Conservation (phyloP, 192 early-diverging fungal genomes). For the Backusella parvicylindrica region DNA sequence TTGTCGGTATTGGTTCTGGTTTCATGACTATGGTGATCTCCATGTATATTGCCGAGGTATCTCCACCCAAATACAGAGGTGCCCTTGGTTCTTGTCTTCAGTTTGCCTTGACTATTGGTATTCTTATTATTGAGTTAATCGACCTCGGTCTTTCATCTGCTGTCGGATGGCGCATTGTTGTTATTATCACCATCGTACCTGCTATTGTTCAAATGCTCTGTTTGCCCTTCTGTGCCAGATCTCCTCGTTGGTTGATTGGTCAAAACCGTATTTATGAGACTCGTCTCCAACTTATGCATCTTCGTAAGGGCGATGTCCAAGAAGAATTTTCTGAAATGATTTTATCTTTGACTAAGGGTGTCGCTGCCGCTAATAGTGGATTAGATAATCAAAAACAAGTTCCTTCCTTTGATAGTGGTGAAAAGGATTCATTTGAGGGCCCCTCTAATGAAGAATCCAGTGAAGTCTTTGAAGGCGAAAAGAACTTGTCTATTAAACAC, state of each 20-base stretch:
- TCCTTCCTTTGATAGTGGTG: background rate
- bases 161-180: constrained; percentile 47
- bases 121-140: constrained; percentile 42
- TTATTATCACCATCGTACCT: constrained; percentile 42
- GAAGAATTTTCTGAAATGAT: constrained; percentile 56
- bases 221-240: constrained; percentile 63
- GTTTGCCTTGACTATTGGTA: constrained; percentile 50
- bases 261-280: constrained; percentile 54
- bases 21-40: constrained; percentile 50
- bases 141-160: constrained; percentile 38
- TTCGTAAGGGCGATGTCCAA: constrained; percentile 54
- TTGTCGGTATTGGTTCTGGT: constrained; percentile 56
- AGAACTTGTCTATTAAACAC: constrained; percentile 21
- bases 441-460: background rate
- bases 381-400: constrained; percentile 4
- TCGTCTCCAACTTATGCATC: constrained; percentile 50
- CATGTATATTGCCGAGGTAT: constrained; percentile 54
- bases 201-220: constrained; percentile 54
- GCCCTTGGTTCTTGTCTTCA: constrained; percentile 51
- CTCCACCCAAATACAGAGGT: constrained; percentile 41
- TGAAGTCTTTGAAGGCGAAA: constrained; percentile 7
- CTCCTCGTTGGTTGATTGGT: constrained; percentile 61
- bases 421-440: constrained; percentile 9
- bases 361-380: constrained; percentile 6
- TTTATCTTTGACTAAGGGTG: constrained; percentile 2